A percentile compares a stretch with the other conserved stretches of the same genome.
Conservation (phyloP, 108 stramenopile genomes). For the Conticribra weissflogii region DNA sequence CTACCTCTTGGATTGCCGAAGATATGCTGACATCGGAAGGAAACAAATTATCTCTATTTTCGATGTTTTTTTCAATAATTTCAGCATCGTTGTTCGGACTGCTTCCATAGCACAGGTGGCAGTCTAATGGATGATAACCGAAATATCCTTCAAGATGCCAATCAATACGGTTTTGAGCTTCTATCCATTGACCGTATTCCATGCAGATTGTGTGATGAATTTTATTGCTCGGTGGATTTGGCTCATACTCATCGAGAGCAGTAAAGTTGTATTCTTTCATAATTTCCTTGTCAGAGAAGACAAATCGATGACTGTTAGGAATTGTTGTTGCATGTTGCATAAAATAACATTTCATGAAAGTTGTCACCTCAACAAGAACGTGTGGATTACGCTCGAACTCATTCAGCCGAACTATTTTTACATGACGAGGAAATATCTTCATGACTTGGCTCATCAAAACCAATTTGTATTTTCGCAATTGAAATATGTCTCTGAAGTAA, state of each 20-base stretch:
- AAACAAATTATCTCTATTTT: too few species aligned
- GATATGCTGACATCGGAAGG: too few species aligned
- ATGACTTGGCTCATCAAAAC: constrained; percentile 41
- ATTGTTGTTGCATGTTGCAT: too few species aligned
- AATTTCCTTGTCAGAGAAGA: constrained; percentile 17
- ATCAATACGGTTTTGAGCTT: constrained; percentile 12
- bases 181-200: constrained; percentile 33
- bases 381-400: constrained; percentile 51
- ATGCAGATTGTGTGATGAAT: constrained; percentile 20
- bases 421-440: constrained; percentile 35
- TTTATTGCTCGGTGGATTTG: background rate
- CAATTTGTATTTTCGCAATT: constrained; percentile 33
- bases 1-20: background rate
- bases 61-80: too few species aligned
- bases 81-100: background rate
- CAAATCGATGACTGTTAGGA: background rate
- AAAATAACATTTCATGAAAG: background rate
- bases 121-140: constrained; percentile 1
- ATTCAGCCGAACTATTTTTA: constrained; percentile 33
- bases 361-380: constrained; percentile 22
- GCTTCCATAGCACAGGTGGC: constrained; percentile 31
- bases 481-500: constrained; percentile 31
- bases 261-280: constrained; percentile 43
- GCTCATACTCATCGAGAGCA: constrained; percentile 1
- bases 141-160: background rate